Conservation (phyloP, 2,329 filamentous ascomycete genomes). For the Alternaria panax region DNA sequence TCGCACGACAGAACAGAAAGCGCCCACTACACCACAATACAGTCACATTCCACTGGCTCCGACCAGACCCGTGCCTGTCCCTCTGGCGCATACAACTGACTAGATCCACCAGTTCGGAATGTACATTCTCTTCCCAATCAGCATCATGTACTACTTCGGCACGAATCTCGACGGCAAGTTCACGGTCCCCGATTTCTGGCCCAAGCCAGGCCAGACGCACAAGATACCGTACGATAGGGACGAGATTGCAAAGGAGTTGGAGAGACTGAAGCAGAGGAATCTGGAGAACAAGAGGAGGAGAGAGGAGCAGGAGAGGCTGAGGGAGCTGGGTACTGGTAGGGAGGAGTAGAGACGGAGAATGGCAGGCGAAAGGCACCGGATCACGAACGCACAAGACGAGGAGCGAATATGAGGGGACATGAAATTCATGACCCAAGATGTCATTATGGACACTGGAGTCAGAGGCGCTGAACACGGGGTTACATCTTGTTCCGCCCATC, state of each 20-base stretch:
- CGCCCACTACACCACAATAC: slow-evolving; percentile 1
- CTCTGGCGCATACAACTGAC: neutral
- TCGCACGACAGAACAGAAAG: neutral
- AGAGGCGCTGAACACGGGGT: slow-evolving; percentile 25
- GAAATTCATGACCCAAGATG: neutral
- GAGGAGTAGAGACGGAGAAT: slow-evolving; percentile 16
- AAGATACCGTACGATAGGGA: slow-evolving; percentile 78
- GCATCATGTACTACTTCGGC: slow-evolving; percentile 99
- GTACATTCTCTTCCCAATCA: slow-evolving; percentile 98
- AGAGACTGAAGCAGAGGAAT: slow-evolving; percentile 67
- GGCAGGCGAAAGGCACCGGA: neutral
- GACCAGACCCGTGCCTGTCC: neutral
- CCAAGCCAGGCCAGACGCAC: slow-evolving; percentile 78
- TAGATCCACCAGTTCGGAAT: slow-evolving; percentile 79
- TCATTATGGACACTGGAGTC: slow-evolving; percentile 12
- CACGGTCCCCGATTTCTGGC: slow-evolving; percentile 91
- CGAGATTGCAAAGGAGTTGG: slow-evolving; percentile 82
- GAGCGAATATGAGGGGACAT: neutral
- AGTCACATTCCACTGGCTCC: slow-evolving; percentile 3
- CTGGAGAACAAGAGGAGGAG: slow-evolving; percentile 58
- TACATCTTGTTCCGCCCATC: slow-evolving; percentile 35
- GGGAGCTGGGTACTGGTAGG: slow-evolving; percentile 25
- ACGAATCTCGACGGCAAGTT: slow-evolving; percentile 92
- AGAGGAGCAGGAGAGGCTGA: slow-evolving; percentile 50
- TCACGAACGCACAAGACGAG: neutral